Evolutionary conservation across 306 rosid species (phyloP).

Genomic region (Rubus parviflorus): DNA sequence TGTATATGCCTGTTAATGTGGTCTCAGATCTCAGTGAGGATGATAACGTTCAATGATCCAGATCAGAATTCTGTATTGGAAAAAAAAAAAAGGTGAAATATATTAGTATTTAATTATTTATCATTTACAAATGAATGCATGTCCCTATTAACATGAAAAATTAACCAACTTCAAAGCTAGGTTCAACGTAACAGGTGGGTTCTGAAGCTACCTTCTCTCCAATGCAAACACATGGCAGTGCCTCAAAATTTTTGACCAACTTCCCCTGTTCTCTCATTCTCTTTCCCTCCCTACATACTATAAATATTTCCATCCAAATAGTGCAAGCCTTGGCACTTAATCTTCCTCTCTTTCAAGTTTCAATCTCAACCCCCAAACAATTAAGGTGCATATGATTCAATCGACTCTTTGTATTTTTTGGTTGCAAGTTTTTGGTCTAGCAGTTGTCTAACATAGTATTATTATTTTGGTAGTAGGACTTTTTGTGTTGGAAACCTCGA

Average conservation of each 20-base stretch:
- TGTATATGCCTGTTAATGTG: too few species aligned
- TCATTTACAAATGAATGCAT: background rate
- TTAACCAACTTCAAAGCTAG: constrained; percentile 22
- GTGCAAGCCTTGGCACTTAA: background rate
- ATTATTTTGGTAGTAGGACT: too few species aligned
- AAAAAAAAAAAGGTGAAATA: too few species aligned
- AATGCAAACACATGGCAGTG: background rate
- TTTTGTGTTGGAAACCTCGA: background rate
- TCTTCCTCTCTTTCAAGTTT: background rate
- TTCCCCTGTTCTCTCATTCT: constrained; percentile 13
- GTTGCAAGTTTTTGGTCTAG: background rate
- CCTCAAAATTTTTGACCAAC: constrained; percentile 32
- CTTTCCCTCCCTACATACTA: background rate
- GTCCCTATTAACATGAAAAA: background rate
- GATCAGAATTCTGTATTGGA: too few species aligned
- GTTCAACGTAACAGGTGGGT: constrained; percentile 33
- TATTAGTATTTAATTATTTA: too few species aligned
- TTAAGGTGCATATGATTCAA: constrained; percentile 17
- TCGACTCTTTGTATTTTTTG: background rate
- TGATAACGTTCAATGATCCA: too few species aligned
- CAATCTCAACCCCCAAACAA: background rate
- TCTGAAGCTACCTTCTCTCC: constrained; percentile 45
- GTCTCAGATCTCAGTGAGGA: too few species aligned
- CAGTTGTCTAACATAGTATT: background rate
- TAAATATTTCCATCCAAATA: background rate